phyloP scores from a whole-genome alignment of 768 basidiomycete species.

The Suillus spraguei region DNA sequence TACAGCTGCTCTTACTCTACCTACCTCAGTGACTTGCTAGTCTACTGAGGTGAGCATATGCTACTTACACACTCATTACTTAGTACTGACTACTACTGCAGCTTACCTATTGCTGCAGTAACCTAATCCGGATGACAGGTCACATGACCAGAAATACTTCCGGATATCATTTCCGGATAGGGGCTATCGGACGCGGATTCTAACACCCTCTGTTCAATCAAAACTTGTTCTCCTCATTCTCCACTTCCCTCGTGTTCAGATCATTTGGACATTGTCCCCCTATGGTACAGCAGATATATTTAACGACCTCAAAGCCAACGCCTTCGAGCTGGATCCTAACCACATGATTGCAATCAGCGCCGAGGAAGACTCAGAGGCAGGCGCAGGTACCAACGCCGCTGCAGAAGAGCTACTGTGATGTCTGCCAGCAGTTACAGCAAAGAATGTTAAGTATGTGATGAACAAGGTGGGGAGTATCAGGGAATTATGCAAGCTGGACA shows the following conservation, averaged over 20 bases:
- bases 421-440: slow-evolving; percentile 82
- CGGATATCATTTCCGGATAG: too few relatives aligned
- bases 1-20: too few relatives aligned
- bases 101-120: too few relatives aligned
- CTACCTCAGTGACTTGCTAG: too few relatives aligned
- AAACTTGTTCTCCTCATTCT: slow-evolving; percentile 90
- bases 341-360: slow-evolving; percentile 82
- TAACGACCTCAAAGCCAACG: slow-evolving; percentile 82
- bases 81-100: too few relatives aligned
- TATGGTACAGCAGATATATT: slow-evolving; percentile 92
- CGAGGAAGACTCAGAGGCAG: slow-evolving; percentile 69
- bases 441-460: slow-evolving; percentile 87
- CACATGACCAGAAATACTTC: too few relatives aligned
- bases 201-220: slow-evolving; percentile 72
- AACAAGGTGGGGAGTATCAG: slow-evolving; percentile 75
- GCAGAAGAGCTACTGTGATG: slow-evolving; percentile 83
- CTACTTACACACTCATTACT: too few relatives aligned
- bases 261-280: slow-evolving; percentile 97
- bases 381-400: slow-evolving; percentile 68
- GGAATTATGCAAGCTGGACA: slow-evolving; percentile 67
- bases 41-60: too few relatives aligned
- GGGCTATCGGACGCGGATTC: too few relatives aligned
- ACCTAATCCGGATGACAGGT: too few relatives aligned
- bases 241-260: slow-evolving; percentile 87
- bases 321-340: slow-evolving; percentile 76